phyloP scores from a whole-genome alignment of 257 asterid species.

The Nicotiana tomentosiformis region DNA sequence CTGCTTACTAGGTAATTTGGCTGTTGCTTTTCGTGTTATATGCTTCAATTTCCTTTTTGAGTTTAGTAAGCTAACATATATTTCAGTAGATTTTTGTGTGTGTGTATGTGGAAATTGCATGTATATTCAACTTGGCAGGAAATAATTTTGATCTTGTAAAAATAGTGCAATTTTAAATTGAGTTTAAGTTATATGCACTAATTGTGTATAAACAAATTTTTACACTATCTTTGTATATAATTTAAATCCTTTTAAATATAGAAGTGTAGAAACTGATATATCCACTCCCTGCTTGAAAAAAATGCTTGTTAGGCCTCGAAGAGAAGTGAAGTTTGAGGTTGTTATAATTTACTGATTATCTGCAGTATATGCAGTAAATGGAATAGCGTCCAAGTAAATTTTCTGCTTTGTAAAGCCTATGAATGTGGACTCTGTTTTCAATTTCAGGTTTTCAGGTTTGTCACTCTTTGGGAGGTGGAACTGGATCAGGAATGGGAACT shows the following conservation, averaged over 20 bases:
- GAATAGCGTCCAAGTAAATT: neutral
- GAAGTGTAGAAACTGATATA: neutral
- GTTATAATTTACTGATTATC: neutral
- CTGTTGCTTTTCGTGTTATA: neutral
- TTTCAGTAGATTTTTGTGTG: neutral
- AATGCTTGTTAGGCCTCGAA: neutral
- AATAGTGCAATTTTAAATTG: neutral
- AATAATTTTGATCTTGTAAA: neutral
- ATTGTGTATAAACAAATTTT: too few species aligned
- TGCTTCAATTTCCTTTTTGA: neutral
- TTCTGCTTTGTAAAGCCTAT: neutral
- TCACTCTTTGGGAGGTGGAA: slow-evolving; percentile 82
- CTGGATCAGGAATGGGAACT: slow-evolving; percentile 90
- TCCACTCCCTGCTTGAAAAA: neutral
- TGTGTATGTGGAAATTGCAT: neutral
- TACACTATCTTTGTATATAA: too few species aligned
- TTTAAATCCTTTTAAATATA: neutral
- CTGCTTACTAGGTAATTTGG: slow-evolving; percentile 53
- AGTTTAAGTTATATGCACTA: too few species aligned
- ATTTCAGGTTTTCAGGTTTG: slow-evolving; percentile 67
- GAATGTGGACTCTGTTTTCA: neutral
- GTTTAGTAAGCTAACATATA: neutral
- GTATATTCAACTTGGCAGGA: neutral
- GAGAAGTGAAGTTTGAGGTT: neutral
- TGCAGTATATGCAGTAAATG: neutral